A percentile compares a stretch with the other conserved stretches of the same genome.
phyloP scores from a whole-genome alignment of 1,284 basidiomycete genomes.

The Rhodotorula sp. region DNA sequence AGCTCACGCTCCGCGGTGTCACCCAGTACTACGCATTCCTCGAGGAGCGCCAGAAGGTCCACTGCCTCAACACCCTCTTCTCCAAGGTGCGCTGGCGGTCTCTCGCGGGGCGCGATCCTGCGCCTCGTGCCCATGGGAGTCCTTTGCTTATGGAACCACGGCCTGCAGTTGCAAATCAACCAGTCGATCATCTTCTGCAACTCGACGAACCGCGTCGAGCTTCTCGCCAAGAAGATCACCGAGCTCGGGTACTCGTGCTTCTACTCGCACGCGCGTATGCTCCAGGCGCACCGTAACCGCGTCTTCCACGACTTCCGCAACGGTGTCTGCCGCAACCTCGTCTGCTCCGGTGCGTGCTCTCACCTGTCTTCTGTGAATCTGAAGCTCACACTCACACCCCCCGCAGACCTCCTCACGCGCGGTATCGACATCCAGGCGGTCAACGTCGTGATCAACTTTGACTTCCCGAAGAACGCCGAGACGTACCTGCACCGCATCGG shows the following conservation, averaged over 20 bases:
- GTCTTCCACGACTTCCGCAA: slow-evolving; percentile 99
- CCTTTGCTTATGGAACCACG: too few species aligned
- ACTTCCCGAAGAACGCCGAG: slow-evolving; percentile 95
- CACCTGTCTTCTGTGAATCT: background rate
- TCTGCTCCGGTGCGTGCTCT: slow-evolving; percentile 68
- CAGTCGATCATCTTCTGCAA: slow-evolving; percentile 99
- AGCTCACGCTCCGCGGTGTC: slow-evolving; percentile 96
- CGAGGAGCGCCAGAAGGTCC: slow-evolving; percentile 98
- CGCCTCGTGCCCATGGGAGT: too few species aligned
- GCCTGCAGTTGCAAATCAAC: slow-evolving; percentile 91
- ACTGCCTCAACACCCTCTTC: slow-evolving; percentile 96
- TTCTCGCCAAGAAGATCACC: slow-evolving; percentile 98
- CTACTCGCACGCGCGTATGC: slow-evolving; percentile 99
- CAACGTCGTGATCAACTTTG: slow-evolving; percentile 98
- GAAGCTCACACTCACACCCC: too few species aligned
- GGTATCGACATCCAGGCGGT: slow-evolving; percentile 99
- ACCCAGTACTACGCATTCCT: slow-evolving; percentile 99
- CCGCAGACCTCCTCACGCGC: slow-evolving; percentile 87
- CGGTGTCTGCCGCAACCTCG: slow-evolving; percentile 95
- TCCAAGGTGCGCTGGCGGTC: slow-evolving; percentile 69
- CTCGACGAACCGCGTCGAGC: slow-evolving; percentile 98
- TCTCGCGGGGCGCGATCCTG: too few species aligned
- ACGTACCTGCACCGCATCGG: slow-evolving; percentile 98
- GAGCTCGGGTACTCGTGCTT: slow-evolving; percentile 99
- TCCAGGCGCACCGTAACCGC: slow-evolving; percentile 95